phyloP scores from a whole-genome alignment of 768 basidiomycete species.

The Pleurotus eryngii region DNA sequence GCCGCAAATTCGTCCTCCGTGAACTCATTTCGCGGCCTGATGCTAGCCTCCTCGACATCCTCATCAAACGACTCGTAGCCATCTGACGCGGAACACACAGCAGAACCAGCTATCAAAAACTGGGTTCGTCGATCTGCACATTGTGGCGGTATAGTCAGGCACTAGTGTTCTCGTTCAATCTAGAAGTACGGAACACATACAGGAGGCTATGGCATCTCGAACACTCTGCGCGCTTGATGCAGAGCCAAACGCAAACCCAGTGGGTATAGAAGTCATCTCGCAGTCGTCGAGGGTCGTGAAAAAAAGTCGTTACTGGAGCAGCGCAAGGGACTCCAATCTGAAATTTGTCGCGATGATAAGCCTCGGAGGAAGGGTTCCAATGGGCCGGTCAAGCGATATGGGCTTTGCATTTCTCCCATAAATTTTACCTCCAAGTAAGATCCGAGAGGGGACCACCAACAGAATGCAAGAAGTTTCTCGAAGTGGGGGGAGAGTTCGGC shows the following conservation, averaged over 20 bases:
- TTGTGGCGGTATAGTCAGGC: not conserved
- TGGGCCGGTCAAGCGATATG: too few species aligned
- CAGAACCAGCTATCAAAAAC: conserved; percentile 58
- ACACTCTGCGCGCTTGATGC: conserved; percentile 46
- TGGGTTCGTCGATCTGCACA: conserved; percentile 64
- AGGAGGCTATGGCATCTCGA: conserved; percentile 57
- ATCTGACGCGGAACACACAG: conserved; percentile 49
- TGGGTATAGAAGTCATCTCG: conserved; percentile 47
- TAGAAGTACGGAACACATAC: conserved; percentile 32
- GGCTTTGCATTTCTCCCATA: too few species aligned
- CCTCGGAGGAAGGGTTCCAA: not conserved
- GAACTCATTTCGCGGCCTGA: conserved; percentile 15
- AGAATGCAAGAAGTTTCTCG: conserved; percentile 3
- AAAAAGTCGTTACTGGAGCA: not conserved
- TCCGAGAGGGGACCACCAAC: not conserved
- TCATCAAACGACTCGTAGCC: conserved; percentile 35
- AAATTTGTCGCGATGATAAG: conserved; percentile 2
- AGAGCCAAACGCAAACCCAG: conserved; percentile 42
- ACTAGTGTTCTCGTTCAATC: not conserved
- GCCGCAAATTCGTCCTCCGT: conserved; percentile 20
- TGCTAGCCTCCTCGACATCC: conserved; percentile 29
- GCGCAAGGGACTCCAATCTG: not conserved
- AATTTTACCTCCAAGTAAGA: not conserved
- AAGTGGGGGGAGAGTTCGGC: conserved; percentile 1
- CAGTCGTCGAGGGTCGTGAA: conserved; percentile 7